These are phyloP conservation scores for Pholiota microspora DNA, from an alignment of 768 basidiomycete genomes.

Conservation along the genomic window DNA sequence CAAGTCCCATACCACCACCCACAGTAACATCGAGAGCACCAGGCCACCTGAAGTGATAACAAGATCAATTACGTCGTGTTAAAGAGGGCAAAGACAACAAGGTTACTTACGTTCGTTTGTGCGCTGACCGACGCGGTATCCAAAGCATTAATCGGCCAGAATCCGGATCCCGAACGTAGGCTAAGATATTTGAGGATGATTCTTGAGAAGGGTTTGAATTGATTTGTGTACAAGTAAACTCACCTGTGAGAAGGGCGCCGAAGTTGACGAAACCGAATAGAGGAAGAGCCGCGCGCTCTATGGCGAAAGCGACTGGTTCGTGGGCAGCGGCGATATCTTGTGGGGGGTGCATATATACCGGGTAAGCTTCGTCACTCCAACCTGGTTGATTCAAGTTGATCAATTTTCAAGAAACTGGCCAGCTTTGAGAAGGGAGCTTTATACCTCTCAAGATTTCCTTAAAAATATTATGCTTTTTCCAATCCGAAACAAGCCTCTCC, in stretches of 20 bases:
- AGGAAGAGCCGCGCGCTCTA: constrained; percentile 42
- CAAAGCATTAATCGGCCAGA: constrained; percentile 30
- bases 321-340: constrained; percentile 3
- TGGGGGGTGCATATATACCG: constrained; percentile 28
- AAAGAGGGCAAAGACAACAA: not conserved
- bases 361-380: constrained; percentile 34
- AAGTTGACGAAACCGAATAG: constrained; percentile 44
- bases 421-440: not conserved
- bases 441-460: constrained; percentile 27
- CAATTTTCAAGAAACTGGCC: not conserved
- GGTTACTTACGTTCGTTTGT: constrained; percentile 36
- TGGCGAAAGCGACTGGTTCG: constrained; percentile 35
- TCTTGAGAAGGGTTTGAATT: not conserved
- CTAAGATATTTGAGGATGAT: constrained; percentile 15
- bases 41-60: constrained; percentile 26
- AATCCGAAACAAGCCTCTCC: constrained; percentile 28
- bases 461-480: constrained; percentile 28
- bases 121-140: constrained; percentile 38
- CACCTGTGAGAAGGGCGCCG: constrained; percentile 41
- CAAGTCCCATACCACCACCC: constrained; percentile 41
- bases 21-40: constrained; percentile 42
- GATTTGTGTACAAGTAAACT: not conserved
- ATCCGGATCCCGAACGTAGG: constrained; percentile 31
- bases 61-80: not conserved
- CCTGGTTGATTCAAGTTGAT: constrained; percentile 13